Base-by-base conservation (phyloP, 768 basidiomycete species). In the Termitomyces sp. region DNA sequence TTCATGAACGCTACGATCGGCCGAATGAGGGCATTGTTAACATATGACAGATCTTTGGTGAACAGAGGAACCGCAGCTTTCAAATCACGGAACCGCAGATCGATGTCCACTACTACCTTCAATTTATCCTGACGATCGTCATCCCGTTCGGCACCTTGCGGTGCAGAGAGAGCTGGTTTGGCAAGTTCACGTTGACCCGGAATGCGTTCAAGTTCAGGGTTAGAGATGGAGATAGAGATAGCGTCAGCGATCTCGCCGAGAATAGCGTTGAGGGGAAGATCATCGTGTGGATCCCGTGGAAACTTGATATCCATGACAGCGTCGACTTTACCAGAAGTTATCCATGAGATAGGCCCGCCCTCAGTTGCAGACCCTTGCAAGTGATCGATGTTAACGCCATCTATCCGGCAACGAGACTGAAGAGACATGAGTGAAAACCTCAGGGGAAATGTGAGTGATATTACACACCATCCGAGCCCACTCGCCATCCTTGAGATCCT, bases 1-100 rank as follows among this genome's bases (percentile, higher is more conserved):
- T 97, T 97, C 85, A 98, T 95, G 67, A 99, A 99, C 1, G 93
- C 96, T 15, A 98, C 97, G 59, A 99, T 98, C 3, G 97, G 95
- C 62, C 97, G 70, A 45, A 97, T 88, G 24, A 98, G 74, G 21
- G 97, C 97, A 64, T 87, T 90, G 64, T 96, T 97, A 58, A 91
- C 87, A 64, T 96, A 92, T 43, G 90, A 90, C 55, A 99, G 68
- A 65, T 97, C 91, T 44, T 77, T 79, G 32, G 93, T 85, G 73
- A 95, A 98, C 49, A 96, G 80, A 1, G 97, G 97, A 12, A 99
- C 91, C 22, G 84, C 88, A 40, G 97, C 95, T 71, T 98, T 98
- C 66, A 99, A 66, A 70, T 99, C 97, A 47, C 94, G 79, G 71
- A 99, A 98, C 56, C 97, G 74, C 60, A 99, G 66, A 72, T 98